These are phyloP conservation scores for Ogataea zsoltii DNA, from an alignment of 805 yeast genomes.

Conservation along the genomic window DNA sequence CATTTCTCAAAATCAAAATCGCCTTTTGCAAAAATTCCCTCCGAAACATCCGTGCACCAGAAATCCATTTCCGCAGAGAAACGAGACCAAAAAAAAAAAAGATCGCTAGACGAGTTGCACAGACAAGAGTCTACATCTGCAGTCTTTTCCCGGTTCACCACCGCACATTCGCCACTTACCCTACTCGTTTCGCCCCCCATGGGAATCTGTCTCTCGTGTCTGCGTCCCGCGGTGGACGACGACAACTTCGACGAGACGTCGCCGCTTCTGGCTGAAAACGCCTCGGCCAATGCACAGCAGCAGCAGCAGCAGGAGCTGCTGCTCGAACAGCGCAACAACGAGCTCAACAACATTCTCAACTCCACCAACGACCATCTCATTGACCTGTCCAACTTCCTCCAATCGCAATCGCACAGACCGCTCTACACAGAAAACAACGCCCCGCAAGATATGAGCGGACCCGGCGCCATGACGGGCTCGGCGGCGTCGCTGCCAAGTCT, in stretches of 20 bases:
- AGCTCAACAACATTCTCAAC: conserved; percentile 33
- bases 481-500: conserved; percentile 13
- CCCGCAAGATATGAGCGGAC: background rate
- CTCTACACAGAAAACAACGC: conserved; percentile 1
- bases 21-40: background rate
- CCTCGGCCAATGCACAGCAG: conserved; percentile 18
- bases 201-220: conserved; percentile 38
- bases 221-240: conserved; percentile 22
- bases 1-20: background rate
- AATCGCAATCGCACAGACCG: conserved; percentile 17
- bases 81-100: too few relatives aligned
- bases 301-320: conserved; percentile 28
- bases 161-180: too few relatives aligned
- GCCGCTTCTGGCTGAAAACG: conserved; percentile 27
- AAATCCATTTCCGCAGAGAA: background rate
- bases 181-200: conserved; percentile 18
- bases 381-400: conserved; percentile 29
- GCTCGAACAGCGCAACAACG: conserved; percentile 33
- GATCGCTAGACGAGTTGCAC: too few relatives aligned
- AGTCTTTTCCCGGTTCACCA: too few relatives aligned
- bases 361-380: conserved; percentile 36
- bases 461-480: conserved; percentile 10
- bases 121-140: too few relatives aligned
- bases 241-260: conserved; percentile 30
- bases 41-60: background rate